phyloP scores from a whole-genome alignment of 208 protist species.

The Pavlovales sp. region DNA sequence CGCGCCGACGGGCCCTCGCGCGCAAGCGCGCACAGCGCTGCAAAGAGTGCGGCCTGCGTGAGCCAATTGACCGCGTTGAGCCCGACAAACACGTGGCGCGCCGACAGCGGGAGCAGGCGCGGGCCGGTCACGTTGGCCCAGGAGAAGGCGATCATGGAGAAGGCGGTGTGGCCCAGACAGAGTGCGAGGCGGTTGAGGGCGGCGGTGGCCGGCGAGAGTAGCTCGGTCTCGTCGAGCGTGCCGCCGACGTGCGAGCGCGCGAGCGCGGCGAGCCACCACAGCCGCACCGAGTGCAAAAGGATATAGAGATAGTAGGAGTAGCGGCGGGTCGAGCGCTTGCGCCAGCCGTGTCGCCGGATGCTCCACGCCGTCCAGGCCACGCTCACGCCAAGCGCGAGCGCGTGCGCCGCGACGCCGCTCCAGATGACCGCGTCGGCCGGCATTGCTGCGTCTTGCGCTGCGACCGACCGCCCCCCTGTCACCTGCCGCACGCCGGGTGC shows the following conservation, averaged over 20 bases:
- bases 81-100: not conserved
- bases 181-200: not conserved
- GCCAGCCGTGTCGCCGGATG: not conserved
- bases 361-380: not conserved
- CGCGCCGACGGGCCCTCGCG: too few species aligned
- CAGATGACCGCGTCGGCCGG: too few species aligned
- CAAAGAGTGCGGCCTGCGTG: not conserved
- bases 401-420: too few species aligned
- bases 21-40: not conserved
- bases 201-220: not conserved
- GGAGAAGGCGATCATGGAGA: conserved; percentile 6
- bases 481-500: too few species aligned
- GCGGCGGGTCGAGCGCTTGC: not conserved
- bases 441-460: too few species aligned
- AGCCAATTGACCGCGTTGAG: not conserved
- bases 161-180: not conserved
- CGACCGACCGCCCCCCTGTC: too few species aligned
- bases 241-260: not conserved
- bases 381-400: not conserved
- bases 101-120: not conserved
- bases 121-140: not conserved
- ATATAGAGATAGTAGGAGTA: not conserved
- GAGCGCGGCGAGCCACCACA: not conserved
- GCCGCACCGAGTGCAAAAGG: not conserved
- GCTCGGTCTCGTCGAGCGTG: not conserved